Conservation (phyloP, 257 asterid species). For the Solanum chiquidenum region DNA sequence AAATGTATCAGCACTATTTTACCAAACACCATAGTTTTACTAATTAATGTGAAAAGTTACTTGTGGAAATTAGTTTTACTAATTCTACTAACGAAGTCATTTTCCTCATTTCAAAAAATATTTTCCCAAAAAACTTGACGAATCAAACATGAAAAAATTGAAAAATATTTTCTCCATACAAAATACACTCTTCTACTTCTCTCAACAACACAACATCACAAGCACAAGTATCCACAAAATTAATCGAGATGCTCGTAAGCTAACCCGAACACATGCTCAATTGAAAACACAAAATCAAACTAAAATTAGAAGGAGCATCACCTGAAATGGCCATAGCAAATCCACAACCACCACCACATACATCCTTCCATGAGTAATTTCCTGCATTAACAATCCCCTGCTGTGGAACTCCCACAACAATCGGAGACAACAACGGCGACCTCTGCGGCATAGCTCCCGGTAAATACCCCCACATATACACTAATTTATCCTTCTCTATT, state of each 20-base stretch:
- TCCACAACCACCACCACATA: conserved; percentile 96
- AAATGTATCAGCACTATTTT: not conserved
- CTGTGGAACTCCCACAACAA: conserved; percentile 43
- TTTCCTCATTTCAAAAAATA: not conserved
- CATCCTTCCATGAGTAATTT: conserved; percentile 59
- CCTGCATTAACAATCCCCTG: conserved; percentile 16
- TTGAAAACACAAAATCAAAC: not conserved
- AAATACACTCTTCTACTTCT: not conserved
- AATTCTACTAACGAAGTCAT: not conserved
- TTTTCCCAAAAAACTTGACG: not conserved
- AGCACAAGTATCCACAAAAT: not conserved
- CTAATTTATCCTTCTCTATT: conserved; percentile 27
- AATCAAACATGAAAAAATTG: not conserved
- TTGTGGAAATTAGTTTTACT: not conserved
- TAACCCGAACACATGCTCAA: not conserved
- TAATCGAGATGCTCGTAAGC: not conserved
- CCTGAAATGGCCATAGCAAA: conserved; percentile 96
- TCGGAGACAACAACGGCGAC: conserved; percentile 76
- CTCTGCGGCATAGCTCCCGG: conserved; percentile 96
- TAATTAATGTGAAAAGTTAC: not conserved
- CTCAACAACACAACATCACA: not conserved
- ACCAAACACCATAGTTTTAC: not conserved
- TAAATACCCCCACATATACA: conserved; percentile 87
- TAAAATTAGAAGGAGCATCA: not conserved
- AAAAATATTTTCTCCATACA: not conserved